Percentiles rank a stretch among this genome's conserved stretches.
Evolutionary conservation across 2,329 filamentous ascomycete species (phyloP).

Genomic region (Endothia cerciana): DNA sequence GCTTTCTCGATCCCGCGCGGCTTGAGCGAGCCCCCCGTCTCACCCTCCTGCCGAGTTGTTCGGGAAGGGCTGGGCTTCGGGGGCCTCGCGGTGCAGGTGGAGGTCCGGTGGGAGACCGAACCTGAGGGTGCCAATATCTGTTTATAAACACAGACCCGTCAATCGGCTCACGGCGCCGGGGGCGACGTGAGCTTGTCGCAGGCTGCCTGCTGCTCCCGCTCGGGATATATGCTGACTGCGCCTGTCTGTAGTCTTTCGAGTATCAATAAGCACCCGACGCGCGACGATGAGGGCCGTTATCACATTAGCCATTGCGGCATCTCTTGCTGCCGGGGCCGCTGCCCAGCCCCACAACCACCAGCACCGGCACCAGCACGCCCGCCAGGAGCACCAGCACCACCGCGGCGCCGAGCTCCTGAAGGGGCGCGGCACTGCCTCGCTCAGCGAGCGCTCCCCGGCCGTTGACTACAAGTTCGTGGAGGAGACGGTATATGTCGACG

Average conservation of each 20-base stretch:
- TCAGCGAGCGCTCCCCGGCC: conserved; percentile 40
- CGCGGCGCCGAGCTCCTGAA: conserved; percentile 43
- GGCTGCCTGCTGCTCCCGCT: conserved; percentile 26
- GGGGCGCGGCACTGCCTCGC: conserved; percentile 50
- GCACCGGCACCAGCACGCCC: conserved; percentile 63
- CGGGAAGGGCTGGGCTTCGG: too few relatives aligned
- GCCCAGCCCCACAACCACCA: conserved; percentile 61
- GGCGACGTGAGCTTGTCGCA: too few relatives aligned
- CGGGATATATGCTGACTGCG: conserved; percentile 28
- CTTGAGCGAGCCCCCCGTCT: too few relatives aligned
- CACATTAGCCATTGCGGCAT: conserved; percentile 56
- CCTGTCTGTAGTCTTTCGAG: conserved; percentile 29
- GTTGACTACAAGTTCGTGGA: conserved; percentile 63
- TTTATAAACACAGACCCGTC: too few relatives aligned
- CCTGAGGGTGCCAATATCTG: too few relatives aligned
- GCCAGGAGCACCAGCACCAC: conserved; percentile 59
- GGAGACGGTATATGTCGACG: conserved; percentile 68
- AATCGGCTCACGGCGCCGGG: too few relatives aligned
- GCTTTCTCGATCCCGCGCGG: too few relatives aligned
- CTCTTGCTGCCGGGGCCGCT: conserved; percentile 54
- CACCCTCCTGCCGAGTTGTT: too few relatives aligned
- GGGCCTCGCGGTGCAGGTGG: too few relatives aligned
- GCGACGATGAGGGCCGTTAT: conserved; percentile 53
- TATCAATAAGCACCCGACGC: conserved; percentile 21
- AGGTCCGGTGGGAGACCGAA: too few relatives aligned